Evolutionary conservation across 306 rosid genomes (phyloP).

Genomic region (Lathyrus oleraceus): DNA sequence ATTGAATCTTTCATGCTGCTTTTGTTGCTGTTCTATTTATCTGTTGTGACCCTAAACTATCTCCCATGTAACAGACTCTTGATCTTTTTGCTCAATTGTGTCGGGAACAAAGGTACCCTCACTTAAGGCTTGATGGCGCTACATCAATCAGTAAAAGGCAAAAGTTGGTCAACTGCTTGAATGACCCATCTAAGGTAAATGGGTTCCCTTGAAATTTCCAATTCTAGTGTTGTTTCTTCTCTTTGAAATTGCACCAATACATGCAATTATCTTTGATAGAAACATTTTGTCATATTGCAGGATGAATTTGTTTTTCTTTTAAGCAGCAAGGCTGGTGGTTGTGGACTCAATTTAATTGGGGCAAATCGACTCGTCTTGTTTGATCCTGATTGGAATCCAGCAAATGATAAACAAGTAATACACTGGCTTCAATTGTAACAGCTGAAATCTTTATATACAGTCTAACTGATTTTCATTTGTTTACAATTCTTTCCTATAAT

Average conservation of each 20-base stretch:
- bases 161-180: slow-evolving; percentile 85
- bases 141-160: slow-evolving; percentile 95
- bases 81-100: slow-evolving; percentile 94
- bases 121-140: slow-evolving; percentile 88
- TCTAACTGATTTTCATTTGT: slow-evolving; percentile 11
- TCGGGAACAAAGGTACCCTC: slow-evolving; percentile 90
- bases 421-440: slow-evolving; percentile 16
- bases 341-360: slow-evolving; percentile 97
- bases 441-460: slow-evolving; percentile 12
- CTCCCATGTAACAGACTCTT: slow-evolving; percentile 67
- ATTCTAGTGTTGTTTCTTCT: slow-evolving; percentile 16
- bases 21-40: slow-evolving; percentile 12
- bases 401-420: slow-evolving; percentile 93
- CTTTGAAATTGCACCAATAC: slow-evolving; percentile 12
- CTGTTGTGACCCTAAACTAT: slow-evolving; percentile 34
- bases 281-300: slow-evolving; percentile 49
- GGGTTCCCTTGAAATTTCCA: slow-evolving; percentile 14
- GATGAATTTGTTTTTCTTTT: slow-evolving; percentile 90
- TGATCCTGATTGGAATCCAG: slow-evolving; percentile 99
- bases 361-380: slow-evolving; percentile 94
- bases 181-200: slow-evolving; percentile 71
- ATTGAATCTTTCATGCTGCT: slow-evolving; percentile 14
- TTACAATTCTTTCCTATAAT: slow-evolving; percentile 36
- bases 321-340: slow-evolving; percentile 99
- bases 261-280: slow-evolving; percentile 2